phyloP scores from a whole-genome alignment of 352 stramenopile genomes.

The Pythium plurisporium region DNA sequence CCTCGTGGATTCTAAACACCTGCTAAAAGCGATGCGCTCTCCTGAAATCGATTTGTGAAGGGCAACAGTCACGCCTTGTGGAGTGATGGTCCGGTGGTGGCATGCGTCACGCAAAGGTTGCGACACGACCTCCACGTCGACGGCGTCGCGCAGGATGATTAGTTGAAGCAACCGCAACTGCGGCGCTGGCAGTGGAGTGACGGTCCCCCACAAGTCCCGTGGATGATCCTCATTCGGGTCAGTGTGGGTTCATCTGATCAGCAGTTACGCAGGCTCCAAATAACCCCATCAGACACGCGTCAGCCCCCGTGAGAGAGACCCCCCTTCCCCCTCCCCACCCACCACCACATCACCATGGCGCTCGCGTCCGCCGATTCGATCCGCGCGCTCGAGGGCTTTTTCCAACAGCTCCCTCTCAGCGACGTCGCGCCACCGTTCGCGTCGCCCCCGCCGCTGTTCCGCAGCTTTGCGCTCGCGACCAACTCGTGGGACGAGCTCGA shows the following conservation, averaged over 20 bases:
- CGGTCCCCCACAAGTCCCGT: too few relatives aligned
- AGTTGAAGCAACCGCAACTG: too few relatives aligned
- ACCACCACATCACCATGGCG: conserved; percentile 9
- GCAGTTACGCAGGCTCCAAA: background rate
- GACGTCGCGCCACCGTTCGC: background rate
- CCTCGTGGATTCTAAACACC: conserved; percentile 9
- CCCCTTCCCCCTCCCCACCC: background rate
- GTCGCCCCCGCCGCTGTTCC: conserved; percentile 13
- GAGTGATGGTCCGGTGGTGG: conserved; percentile 6
- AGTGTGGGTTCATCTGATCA: too few relatives aligned
- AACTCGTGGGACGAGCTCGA: conserved; percentile 30
- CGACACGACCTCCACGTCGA: conserved; percentile 20
- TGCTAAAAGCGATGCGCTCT: background rate
- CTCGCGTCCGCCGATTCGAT: conserved; percentile 20
- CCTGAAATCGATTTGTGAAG: background rate
- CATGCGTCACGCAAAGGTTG: background rate
- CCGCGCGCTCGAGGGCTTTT: conserved; percentile 25
- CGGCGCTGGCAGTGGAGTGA: too few relatives aligned
- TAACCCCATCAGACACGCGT: too few relatives aligned
- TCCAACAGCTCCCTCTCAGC: background rate
- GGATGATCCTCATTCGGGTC: too few relatives aligned
- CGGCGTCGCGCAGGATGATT: conserved; percentile 7
- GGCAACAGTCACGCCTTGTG: background rate
- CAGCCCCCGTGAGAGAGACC: too few relatives aligned
- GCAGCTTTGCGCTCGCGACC: conserved; percentile 24